Percentiles rank a stretch among this genome's conserved stretches.
These are phyloP conservation scores for Gamarada debralockiae DNA, from an alignment of 495 filamentous ascomycete genomes.

Conservation along the genomic window DNA sequence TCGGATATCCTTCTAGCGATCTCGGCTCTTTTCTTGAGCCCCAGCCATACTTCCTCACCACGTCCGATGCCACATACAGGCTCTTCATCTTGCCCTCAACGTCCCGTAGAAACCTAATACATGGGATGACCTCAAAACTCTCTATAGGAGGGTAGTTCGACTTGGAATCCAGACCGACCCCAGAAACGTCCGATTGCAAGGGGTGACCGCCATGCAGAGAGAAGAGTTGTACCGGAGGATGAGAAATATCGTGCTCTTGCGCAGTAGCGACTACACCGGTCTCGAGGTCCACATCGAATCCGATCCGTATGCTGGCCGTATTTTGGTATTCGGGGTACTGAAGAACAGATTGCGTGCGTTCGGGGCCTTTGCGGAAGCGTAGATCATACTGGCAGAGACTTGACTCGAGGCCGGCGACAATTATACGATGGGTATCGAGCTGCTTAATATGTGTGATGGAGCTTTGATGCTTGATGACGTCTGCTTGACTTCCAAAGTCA, in stretches of 20 bases:
- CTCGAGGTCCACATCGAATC: constrained; percentile 23
- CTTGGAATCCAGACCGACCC: too few species aligned
- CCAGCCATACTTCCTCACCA: constrained; percentile 10
- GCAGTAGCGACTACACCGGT: constrained; percentile 21
- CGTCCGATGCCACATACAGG: constrained; percentile 9
- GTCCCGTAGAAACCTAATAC: constrained; percentile 12
- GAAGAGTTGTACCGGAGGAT: constrained; percentile 13
- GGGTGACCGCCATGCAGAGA: constrained; percentile 17
- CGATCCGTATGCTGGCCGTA: constrained; percentile 7
- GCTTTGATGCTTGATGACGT: constrained; percentile 19
- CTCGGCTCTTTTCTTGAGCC: not conserved
- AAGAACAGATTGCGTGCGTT: constrained; percentile 10
- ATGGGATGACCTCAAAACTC: constrained; percentile 1
- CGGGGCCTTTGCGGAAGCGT: constrained; percentile 18
- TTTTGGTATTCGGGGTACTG: constrained; percentile 20
- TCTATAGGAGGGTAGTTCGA: not conserved
- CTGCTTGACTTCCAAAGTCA: not conserved
- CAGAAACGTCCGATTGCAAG: not conserved
- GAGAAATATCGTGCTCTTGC: constrained; percentile 15
- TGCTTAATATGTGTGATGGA: constrained; percentile 25
- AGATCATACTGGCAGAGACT: constrained; percentile 25
- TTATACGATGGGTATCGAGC: constrained; percentile 15
- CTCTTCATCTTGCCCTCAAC: constrained; percentile 14
- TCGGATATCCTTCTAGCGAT: too few species aligned
- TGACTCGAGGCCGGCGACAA: constrained; percentile 23